A percentile compares a stretch with the other conserved stretches of the same genome.
Evolutionary conservation across 2,329 filamentous ascomycete species (phyloP).

Genomic region (Nannizzia gypsea): DNA sequence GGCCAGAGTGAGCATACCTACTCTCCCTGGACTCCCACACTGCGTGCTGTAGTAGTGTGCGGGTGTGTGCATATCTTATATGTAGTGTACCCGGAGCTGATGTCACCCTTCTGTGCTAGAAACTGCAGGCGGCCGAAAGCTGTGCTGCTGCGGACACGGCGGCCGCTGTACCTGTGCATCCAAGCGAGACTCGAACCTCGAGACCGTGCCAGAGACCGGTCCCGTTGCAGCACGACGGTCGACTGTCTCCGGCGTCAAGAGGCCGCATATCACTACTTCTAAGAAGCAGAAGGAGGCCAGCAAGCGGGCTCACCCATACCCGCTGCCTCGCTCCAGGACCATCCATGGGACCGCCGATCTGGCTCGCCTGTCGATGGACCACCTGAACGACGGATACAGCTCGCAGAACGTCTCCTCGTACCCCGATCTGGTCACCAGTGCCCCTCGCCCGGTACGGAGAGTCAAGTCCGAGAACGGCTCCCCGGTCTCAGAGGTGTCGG

Average conservation of each 20-base stretch:
- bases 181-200: slow-evolving; percentile 36
- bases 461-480: slow-evolving; percentile 38
- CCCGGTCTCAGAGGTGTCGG: slow-evolving; percentile 27
- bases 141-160: slow-evolving; percentile 16
- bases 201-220: slow-evolving; percentile 39
- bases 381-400: slow-evolving; percentile 29
- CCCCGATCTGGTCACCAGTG: slow-evolving; percentile 23
- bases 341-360: slow-evolving; percentile 36
- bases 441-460: slow-evolving; percentile 25
- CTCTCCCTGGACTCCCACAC: neutral
- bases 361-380: slow-evolving; percentile 42
- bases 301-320: slow-evolving; percentile 51
- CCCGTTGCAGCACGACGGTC: slow-evolving; percentile 29
- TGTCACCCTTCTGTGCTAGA: neutral
- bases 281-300: slow-evolving; percentile 53
- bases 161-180: slow-evolving; percentile 16
- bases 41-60: no score
- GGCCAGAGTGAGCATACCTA: neutral
- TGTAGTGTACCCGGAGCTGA: neutral
- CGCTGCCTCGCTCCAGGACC: slow-evolving; percentile 45
- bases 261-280: slow-evolving; percentile 45
- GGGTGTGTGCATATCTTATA: no score
- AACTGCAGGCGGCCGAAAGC: slow-evolving; percentile 11
- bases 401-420: slow-evolving; percentile 17
- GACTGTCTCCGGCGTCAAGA: slow-evolving; percentile 35